These are phyloP conservation scores for Colletotrichum acutatum DNA, from an alignment of 2,329 filamentous ascomycete genomes.

Conservation along the genomic window DNA sequence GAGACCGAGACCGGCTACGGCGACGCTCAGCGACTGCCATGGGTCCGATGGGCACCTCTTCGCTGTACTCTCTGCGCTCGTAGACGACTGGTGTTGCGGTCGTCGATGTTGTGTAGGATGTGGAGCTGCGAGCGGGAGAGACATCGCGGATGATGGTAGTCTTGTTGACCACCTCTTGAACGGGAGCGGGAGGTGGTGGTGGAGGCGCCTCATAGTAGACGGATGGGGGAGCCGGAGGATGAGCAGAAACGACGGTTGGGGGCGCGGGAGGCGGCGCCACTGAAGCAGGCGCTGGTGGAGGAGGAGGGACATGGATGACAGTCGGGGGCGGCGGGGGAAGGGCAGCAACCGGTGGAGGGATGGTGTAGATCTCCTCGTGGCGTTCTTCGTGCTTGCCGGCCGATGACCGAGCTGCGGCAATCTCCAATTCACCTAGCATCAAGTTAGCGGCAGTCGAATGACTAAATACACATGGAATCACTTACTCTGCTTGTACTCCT, in stretches of 20 bases:
- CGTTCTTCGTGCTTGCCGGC: constrained; percentile 62
- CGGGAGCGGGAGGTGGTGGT: constrained; percentile 43
- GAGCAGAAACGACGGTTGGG: constrained; percentile 41
- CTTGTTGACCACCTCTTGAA: constrained; percentile 55
- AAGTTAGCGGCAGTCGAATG: background rate
- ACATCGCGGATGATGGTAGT: constrained; percentile 60
- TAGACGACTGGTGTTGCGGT: constrained; percentile 51
- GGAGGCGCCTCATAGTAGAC: constrained; percentile 48
- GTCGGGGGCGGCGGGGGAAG: constrained; percentile 43
- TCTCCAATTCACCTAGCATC: constrained; percentile 54
- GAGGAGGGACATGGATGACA: constrained; percentile 34
- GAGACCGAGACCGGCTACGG: constrained; percentile 54
- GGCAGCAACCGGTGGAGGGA: constrained; percentile 39
- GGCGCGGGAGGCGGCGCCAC: constrained; percentile 47
- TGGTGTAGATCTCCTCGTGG: constrained; percentile 53
- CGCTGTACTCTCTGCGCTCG: constrained; percentile 50
- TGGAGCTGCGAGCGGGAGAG: constrained; percentile 55
- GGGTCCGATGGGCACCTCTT: constrained; percentile 50
- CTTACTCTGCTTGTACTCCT: constrained; percentile 75
- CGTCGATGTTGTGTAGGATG: constrained; percentile 47
- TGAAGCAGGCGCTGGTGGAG: constrained; percentile 3
- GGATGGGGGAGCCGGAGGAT: constrained; percentile 41
- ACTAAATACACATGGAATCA: background rate
- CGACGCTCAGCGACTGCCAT: constrained; percentile 53
- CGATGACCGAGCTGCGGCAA: constrained; percentile 57